These are phyloP conservation scores for Phaeosphaeriaceae sp. DNA, from an alignment of 2,329 filamentous ascomycete genomes.

Conservation along the genomic window DNA sequence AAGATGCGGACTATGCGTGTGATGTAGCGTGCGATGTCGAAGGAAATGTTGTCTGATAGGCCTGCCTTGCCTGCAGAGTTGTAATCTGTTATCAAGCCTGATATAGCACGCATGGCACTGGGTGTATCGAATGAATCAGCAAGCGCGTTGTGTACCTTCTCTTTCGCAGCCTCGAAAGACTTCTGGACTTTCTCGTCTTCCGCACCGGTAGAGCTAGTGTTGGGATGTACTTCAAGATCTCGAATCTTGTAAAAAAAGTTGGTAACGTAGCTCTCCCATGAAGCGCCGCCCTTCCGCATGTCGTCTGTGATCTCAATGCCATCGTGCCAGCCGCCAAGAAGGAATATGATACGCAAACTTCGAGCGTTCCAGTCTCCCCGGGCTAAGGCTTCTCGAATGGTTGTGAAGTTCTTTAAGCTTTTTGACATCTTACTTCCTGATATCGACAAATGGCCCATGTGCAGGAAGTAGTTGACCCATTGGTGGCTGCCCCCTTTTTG, in stretches of 20 bases:
- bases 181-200: conserved; percentile 53
- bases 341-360: conserved; percentile 81
- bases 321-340: conserved; percentile 88
- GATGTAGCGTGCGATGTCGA: conserved; percentile 74
- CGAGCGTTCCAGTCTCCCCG: conserved; percentile 76
- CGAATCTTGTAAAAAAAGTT: conserved; percentile 69
- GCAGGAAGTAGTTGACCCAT: conserved; percentile 96
- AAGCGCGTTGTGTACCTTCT: conserved; percentile 68
- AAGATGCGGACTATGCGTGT: conserved; percentile 85
- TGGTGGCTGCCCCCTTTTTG: conserved; percentile 57
- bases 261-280: conserved; percentile 81
- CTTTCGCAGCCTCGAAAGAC: conserved; percentile 61
- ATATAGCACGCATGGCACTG: conserved; percentile 76
- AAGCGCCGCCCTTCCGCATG: conserved; percentile 73
- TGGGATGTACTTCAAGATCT: conserved; percentile 53
- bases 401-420: conserved; percentile 93
- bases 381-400: conserved; percentile 80
- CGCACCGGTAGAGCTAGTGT: conserved; percentile 33
- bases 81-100: conserved; percentile 76
- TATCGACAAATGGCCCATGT: conserved; percentile 92
- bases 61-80: conserved; percentile 60
- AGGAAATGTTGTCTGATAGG: conserved; percentile 56
- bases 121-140: conserved; percentile 89
- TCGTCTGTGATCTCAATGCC: conserved; percentile 89
- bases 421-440: conserved; percentile 96